These are phyloP conservation scores for Chlamydomonas eustigma DNA, from an alignment of 139 green algal species.

Conservation along the genomic window DNA sequence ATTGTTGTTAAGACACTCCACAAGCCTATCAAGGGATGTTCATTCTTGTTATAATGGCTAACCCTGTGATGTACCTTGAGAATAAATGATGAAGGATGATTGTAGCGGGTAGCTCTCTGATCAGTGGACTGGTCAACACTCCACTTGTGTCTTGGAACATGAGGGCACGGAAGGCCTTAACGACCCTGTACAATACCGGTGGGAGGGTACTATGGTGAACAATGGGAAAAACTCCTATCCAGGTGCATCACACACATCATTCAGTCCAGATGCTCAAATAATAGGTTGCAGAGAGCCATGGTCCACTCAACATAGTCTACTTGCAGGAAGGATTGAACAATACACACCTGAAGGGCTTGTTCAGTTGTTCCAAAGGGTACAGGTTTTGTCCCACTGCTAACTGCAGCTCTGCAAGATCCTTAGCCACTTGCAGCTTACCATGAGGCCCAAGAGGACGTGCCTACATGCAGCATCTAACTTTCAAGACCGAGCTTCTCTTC, in stretches of 20 bases:
- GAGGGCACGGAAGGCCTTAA: constrained; percentile 62
- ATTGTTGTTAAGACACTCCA: no score
- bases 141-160: constrained; percentile 46
- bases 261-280: no score
- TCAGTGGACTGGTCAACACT: constrained; percentile 28
- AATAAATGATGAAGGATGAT: constrained; percentile 86
- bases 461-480: constrained; percentile 10
- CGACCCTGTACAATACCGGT: no score
- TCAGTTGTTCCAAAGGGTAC: constrained; percentile 68
- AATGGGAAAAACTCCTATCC: no score
- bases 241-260: no score
- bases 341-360: constrained; percentile 38
- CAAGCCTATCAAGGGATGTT: no score
- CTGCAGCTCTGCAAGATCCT: constrained; percentile 89
- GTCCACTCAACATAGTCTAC: no score
- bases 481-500: no score
- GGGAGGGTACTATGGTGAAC: no score
- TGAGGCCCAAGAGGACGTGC: constrained; percentile 18
- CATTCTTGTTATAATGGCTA: background rate
- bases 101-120: constrained; percentile 66
- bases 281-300: no score
- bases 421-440: constrained; percentile 43
- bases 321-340: no score
- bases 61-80: constrained; percentile 36
- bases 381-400: constrained; percentile 63